Percentiles rank a stretch among this genome's conserved stretches.
Evolutionary conservation across 2,329 filamentous ascomycete species (phyloP).

Genomic region (Ophiocordyceps robertsii): DNA sequence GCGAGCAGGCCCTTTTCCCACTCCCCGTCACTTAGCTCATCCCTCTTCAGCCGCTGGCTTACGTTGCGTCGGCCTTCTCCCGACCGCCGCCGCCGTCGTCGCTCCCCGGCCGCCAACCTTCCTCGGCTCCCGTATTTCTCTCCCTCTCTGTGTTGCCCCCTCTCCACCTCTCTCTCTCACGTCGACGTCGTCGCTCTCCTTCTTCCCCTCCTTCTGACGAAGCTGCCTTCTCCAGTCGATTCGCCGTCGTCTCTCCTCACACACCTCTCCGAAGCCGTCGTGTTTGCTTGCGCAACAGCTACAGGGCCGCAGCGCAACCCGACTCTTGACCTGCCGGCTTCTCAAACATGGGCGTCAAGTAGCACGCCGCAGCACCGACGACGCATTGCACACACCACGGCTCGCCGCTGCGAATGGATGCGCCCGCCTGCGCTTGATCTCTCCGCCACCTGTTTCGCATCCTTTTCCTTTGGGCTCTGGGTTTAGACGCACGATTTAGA

Average conservation of each 20-base stretch:
- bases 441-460: constrained; percentile 5
- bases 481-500: constrained; percentile 28
- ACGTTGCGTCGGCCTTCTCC: background rate
- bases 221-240: no score
- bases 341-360: constrained; percentile 8
- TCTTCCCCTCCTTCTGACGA: background rate
- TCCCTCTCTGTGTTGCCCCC: background rate
- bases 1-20: no score
- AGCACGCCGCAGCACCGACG: constrained; percentile 5
- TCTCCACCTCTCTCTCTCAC: background rate
- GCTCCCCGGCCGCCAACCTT: background rate
- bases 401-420: constrained; percentile 14
- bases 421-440: constrained; percentile 8
- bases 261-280: no score
- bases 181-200: background rate
- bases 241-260: background rate
- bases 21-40: background rate
- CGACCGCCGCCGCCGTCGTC: background rate
- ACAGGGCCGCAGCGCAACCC: background rate
- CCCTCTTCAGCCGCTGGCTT: background rate
- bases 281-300: background rate
- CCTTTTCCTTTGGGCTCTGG: constrained; percentile 17
- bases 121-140: background rate
- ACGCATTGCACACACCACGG: constrained; percentile 1
- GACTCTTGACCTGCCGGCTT: background rate